Evolutionary conservation across 78 protist species (phyloP), one percentile per base, ranked within the genome.

Genomic region (Parvularia atlantis): DNA sequence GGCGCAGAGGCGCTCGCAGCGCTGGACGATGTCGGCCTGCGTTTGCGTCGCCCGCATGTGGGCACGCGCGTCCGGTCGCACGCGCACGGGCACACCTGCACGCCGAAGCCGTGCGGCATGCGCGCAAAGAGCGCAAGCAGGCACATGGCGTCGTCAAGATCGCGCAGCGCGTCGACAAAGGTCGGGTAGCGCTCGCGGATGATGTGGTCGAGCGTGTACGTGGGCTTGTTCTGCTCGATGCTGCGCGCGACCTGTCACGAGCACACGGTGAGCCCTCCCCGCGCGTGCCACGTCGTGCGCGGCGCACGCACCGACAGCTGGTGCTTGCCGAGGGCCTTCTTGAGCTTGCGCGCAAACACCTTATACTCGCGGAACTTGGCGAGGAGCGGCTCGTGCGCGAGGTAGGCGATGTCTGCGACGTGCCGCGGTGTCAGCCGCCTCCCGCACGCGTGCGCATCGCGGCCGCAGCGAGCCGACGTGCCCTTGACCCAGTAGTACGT

Each of bases 111-210:
- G 13, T 43, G 33, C 6, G 89, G 89, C 44, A 87, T 66, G n/a
- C 24, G 0, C 1, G 95, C 89, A 73, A 89, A 93, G 52, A 96
- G 77, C 69, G 60, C 48, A 19, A 91, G 46, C 74, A 89, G 53
- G 61, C 80, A 73, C 44, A 96, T 84, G 54, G 93, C 89, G 53
- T 96, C 99, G 54, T 91, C 97, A 60, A 93, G 50, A 60, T 94
- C 99, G 28, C 82, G 72, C 43, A 96, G 33, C 39, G 97, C 96
- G 41, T 90, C 93, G 7, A 9, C 19, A 61, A 96, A 96, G 5
- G 92, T 50, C 28, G 99, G 99, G 84, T 91, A 96, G 46, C 91
- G 44, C 48, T 91, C 95, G 19, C 65, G 52, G 40, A 91, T 50
- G 22, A 87, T 19, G 68, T 76, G 85, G 61, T 76, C 84, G 26